Percentiles rank a stretch among this genome's conserved stretches.
Evolutionary conservation across 2,329 filamentous ascomycete species (phyloP).

Genomic region (Fusarium mangiferae): DNA sequence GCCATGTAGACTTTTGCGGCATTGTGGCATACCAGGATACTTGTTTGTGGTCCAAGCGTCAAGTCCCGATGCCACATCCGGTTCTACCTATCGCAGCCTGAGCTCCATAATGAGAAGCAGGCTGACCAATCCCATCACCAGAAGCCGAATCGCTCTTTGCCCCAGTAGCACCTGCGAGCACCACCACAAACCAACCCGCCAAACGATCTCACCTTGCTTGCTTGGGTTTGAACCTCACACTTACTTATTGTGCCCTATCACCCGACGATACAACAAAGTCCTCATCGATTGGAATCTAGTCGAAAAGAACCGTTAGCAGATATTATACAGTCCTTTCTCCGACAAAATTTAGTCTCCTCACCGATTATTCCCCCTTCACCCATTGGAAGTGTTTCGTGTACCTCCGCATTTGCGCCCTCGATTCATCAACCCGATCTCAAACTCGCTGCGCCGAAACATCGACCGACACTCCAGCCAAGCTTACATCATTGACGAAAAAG

Average conservation of each 20-base stretch:
- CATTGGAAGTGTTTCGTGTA: conserved; percentile 11
- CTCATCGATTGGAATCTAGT: neutral
- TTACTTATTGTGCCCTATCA: conserved; percentile 6
- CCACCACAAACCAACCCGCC: conserved; percentile 36
- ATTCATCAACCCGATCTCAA: conserved; percentile 22
- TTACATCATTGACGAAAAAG: neutral
- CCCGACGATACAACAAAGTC: neutral
- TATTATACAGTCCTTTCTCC: conserved; percentile 1
- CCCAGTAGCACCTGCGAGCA: conserved; percentile 37
- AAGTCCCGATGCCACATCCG: conserved; percentile 27
- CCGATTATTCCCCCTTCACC: neutral
- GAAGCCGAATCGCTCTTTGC: conserved; percentile 33
- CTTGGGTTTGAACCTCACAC: conserved; percentile 33
- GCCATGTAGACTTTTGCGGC: conserved; percentile 27
- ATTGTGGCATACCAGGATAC: conserved; percentile 29
- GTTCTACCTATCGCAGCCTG: conserved; percentile 35
- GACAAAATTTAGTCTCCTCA: neutral
- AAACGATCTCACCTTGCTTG: conserved; percentile 30
- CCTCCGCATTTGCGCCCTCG: conserved; percentile 38
- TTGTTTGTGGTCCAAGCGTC: conserved; percentile 29
- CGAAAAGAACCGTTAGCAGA: neutral
- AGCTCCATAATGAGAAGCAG: conserved; percentile 16
- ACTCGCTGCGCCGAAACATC: conserved; percentile 23
- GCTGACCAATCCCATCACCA: conserved; percentile 30
- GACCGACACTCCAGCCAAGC: neutral